phyloP scores from a whole-genome alignment of 2,329 filamentous ascomycete genomes.

The Orbilia brochopaga region DNA sequence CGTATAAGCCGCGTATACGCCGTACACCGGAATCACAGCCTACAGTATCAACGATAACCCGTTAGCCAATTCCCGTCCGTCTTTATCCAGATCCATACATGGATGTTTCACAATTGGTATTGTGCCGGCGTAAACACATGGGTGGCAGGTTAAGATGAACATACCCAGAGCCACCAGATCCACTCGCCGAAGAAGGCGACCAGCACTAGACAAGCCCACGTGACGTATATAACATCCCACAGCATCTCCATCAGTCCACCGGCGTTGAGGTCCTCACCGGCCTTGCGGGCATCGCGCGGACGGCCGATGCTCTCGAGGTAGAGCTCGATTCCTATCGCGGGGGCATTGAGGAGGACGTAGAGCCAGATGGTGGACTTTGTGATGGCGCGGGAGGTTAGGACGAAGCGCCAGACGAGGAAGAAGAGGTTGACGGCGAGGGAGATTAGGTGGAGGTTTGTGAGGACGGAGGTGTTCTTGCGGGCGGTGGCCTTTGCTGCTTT shows the following conservation, averaged over 20 bases:
- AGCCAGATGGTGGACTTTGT: slow-evolving; percentile 61
- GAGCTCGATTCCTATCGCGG: slow-evolving; percentile 79
- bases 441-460: slow-evolving; percentile 82
- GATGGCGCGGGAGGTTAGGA: slow-evolving; percentile 64
- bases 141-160: too few species aligned
- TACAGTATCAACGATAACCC: slow-evolving; percentile 16
- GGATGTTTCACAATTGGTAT: too few species aligned
- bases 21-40: slow-evolving; percentile 61
- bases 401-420: slow-evolving; percentile 74
- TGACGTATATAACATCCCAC: slow-evolving; percentile 97
- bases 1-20: slow-evolving; percentile 60
- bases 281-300: slow-evolving; percentile 64
- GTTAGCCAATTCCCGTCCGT: slow-evolving; percentile 1
- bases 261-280: slow-evolving; percentile 85
- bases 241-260: slow-evolving; percentile 94
- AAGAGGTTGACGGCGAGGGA: slow-evolving; percentile 73
- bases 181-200: slow-evolving; percentile 81
- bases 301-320: slow-evolving; percentile 84
- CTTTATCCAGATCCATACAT: neutral
- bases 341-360: slow-evolving; percentile 75
- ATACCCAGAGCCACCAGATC: slow-evolving; percentile 70
- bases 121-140: too few species aligned
- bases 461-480: slow-evolving; percentile 75
- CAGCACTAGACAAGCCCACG: slow-evolving; percentile 76
- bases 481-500: slow-evolving; percentile 65